These are phyloP conservation scores for Aspergillus udagawae DNA, from an alignment of 2,329 filamentous ascomycete species.

Conservation along the genomic window DNA sequence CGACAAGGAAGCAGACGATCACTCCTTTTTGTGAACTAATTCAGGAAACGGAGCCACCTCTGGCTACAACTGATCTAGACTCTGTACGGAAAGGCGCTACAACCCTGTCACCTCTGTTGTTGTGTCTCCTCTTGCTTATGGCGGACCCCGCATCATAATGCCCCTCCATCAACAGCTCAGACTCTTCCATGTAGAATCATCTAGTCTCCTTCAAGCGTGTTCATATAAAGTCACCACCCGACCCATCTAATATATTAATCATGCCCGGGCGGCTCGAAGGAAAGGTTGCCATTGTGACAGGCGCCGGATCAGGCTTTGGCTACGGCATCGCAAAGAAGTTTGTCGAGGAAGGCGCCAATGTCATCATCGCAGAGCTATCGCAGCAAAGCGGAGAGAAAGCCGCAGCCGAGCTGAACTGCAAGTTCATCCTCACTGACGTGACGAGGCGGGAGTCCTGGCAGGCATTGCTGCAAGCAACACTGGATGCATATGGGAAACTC, in stretches of 20 bases:
- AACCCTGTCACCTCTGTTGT: not conserved
- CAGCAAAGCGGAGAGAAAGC: constrained; percentile 21
- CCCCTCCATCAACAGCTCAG: not conserved
- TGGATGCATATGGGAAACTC: constrained; percentile 26
- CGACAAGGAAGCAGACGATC: not conserved
- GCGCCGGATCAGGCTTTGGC: constrained; percentile 37
- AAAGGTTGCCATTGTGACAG: constrained; percentile 41
- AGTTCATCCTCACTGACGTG: constrained; percentile 23
- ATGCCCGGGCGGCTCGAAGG: constrained; percentile 29
- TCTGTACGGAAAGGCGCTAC: not conserved
- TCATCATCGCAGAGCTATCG: constrained; percentile 35
- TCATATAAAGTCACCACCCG: too few relatives aligned
- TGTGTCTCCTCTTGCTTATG: not conserved
- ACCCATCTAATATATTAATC: not conserved
- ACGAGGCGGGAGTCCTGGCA: constrained; percentile 25
- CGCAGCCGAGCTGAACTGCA: constrained; percentile 17
- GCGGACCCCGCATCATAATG: not conserved
- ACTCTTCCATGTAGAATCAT: not conserved
- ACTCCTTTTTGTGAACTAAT: not conserved
- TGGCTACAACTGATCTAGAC: not conserved
- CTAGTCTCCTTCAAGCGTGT: not conserved
- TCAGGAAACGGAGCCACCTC: not conserved
- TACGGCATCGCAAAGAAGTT: constrained; percentile 34
- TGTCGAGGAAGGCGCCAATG: constrained; percentile 33
- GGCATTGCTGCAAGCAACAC: constrained; percentile 16